Evolutionary conservation across 2,329 filamentous ascomycete species (phyloP), one percentile per base, ranked within the genome.

Genomic region (Phoma sp.): DNA sequence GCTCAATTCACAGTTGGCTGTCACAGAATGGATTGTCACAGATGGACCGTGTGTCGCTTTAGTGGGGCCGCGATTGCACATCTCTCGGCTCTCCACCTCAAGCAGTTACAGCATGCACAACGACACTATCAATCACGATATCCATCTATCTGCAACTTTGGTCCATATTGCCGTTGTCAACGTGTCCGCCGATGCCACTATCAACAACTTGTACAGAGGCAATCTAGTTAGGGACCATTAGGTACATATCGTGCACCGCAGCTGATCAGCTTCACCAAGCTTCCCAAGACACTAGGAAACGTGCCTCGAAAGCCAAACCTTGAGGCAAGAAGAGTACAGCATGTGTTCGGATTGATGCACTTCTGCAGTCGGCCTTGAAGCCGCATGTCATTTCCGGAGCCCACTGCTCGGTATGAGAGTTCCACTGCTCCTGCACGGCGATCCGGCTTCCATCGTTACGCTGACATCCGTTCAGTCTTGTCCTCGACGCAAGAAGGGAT

Each of bases 51-150:
- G 38, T 21, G 43, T 32, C 37, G 33, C 37, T 38, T 28, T 43
- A 39, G 51, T 45, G 51, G 51, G 51, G 51, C 51, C 51, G 51
- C 28, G 33, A 39, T 39, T 39, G 43, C 15, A 39, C 20, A 25
- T 39, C 43, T 43, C 39, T 54, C 51, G 51, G 51, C 45, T 54
- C 51, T 54, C 51, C 51, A 33, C 51, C 29, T 45, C 29, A 26
- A 40, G 29, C 32, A 18, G 18, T 37, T 43, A 33, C 51, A 49
- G 36, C 23, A 53, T 47, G 43, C 37, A 53, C 23, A 32, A 53
- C 50, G 39, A 48, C 45, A 54, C 45, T 29, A 36, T 40, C 28
- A 21, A 40, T 17, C 39, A 20, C n/a, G 25, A 23, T 28, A 29
- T 29, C 15, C 26, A 36, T 30, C 25, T 32, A 30, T 28, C 18